Base-by-base conservation (phyloP, 768 basidiomycete species). In the Lactarius hatsudake region DNA sequence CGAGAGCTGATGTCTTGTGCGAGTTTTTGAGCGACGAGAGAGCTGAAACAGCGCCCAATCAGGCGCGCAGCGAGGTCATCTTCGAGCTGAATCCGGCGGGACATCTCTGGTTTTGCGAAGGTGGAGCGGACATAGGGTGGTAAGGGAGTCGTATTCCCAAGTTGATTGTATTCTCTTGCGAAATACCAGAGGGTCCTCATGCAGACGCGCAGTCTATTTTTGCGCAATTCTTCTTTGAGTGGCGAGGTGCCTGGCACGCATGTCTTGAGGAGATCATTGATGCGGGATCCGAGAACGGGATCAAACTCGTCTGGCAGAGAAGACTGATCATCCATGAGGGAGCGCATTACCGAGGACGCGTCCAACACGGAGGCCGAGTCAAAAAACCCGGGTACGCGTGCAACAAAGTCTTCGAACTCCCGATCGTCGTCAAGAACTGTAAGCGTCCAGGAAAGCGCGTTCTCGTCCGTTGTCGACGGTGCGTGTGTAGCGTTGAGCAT, bases 361-460 rank as follows among this genome's bases (percentile, higher is more conserved):
- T 64, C 26, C 2, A 20, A 18, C 28, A 40, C 36, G 1, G 36
- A 7, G n/a, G 18, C 12, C 0, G 64, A 64, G 1, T 64, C 58
- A 2, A 64, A 64, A n/a, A 59, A 64, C 1, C 63, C 58, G 9
- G 64, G 64, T 1, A 64, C 51, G 7, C 64, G 64, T 40, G 58
- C 57, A 1, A 53, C 58, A 32, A 64, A 64, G 28, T 64, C 48
- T 53, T 64, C 58, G 34, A 64, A 38, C 26, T 59, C 64, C 18
- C 51, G n/a, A 2, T 64, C 64, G 10, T 36, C 58, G 2, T 53
- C 64, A 20, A 64, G 64, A 12, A 18, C 13, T 2, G 64, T 64
- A 38, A 64, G 64, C 13, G 58, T 64, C 64, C 64, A 64, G 58
- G 48, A 13, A 32, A 64, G 57, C 5, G 64, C 51, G 18, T 34